Evolutionary conservation across 768 basidiomycete species (phyloP).

Genomic region (Collybiopsis luxurians): DNA sequence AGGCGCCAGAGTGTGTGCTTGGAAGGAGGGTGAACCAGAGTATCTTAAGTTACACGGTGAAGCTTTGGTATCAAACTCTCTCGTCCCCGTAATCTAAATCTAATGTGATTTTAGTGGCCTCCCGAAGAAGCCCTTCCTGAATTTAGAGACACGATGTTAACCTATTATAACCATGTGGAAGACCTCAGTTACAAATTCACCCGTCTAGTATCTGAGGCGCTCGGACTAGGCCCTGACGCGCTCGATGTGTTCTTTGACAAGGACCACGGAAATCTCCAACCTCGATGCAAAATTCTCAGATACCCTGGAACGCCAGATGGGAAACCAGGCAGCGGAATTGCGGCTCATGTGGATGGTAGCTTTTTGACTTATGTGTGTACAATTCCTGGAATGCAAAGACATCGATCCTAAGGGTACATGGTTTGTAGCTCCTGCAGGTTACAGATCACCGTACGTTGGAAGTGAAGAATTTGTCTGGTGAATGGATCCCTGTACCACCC

Average conservation of each 20-base stretch:
- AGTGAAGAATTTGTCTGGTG: conserved; percentile 52
- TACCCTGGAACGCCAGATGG: conserved; percentile 42
- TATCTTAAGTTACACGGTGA: conserved; percentile 50
- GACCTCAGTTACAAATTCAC: conserved; percentile 44
- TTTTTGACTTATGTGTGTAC: conserved; percentile 51
- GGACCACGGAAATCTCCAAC: conserved; percentile 42
- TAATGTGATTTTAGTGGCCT: not conserved
- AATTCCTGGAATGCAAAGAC: not conserved
- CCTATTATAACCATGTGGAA: conserved; percentile 41
- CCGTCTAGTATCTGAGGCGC: conserved; percentile 42
- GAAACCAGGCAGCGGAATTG: conserved; percentile 48
- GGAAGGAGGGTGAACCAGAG: conserved; percentile 47
- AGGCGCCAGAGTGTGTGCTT: conserved; percentile 38
- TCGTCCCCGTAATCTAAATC: not conserved
- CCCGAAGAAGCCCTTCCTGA: conserved; percentile 36
- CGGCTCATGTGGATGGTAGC: conserved; percentile 54
- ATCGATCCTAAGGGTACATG: not conserved
- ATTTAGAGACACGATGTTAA: conserved; percentile 38
- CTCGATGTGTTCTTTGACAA: conserved; percentile 40
- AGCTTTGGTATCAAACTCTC: conserved; percentile 37
- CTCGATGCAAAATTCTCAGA: conserved; percentile 37
- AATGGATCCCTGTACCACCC: conserved; percentile 57
- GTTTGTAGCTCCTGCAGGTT: conserved; percentile 46
- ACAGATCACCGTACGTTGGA: conserved; percentile 54
- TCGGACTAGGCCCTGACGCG: conserved; percentile 39